Evolutionary conservation across 2,329 filamentous ascomycete species (phyloP).

Genomic region (Talaromyces sp.): DNA sequence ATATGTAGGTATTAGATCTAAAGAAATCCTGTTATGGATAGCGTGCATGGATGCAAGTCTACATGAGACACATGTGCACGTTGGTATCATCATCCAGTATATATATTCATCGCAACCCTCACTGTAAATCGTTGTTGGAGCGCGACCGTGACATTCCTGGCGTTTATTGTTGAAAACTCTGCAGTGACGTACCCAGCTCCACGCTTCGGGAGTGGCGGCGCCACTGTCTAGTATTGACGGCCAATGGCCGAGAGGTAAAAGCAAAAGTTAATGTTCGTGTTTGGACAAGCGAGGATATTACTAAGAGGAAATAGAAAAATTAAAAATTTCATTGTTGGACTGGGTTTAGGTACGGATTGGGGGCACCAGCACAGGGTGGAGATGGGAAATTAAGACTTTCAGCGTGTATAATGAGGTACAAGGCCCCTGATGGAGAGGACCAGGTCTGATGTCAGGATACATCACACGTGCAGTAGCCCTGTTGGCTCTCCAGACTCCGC

Average conservation of each 20-base stretch:
- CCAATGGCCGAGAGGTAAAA: not conserved
- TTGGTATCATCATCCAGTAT: no score
- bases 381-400: slow-evolving; percentile 1
- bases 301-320: not conserved
- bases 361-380: not conserved
- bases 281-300: no score
- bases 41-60: no score
- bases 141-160: not conserved
- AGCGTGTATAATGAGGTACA: no score
- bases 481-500: slow-evolving; percentile 20
- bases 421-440: no score
- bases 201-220: slow-evolving; percentile 2
- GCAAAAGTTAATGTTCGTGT: not conserved
- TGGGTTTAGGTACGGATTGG: not conserved
- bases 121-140: no score
- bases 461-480: not conserved
- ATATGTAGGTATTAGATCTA: no score
- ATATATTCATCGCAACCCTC: no score
- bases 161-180: slow-evolving; percentile 9
- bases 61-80: no score
- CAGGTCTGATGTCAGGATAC: not conserved
- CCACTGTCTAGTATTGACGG: not conserved
- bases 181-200: slow-evolving; percentile 15
- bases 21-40: no score
- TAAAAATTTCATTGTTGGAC: not conserved